Base-by-base conservation (phyloP, 73 alveolate genomes). In the Paramecium pentaurelia region DNA sequence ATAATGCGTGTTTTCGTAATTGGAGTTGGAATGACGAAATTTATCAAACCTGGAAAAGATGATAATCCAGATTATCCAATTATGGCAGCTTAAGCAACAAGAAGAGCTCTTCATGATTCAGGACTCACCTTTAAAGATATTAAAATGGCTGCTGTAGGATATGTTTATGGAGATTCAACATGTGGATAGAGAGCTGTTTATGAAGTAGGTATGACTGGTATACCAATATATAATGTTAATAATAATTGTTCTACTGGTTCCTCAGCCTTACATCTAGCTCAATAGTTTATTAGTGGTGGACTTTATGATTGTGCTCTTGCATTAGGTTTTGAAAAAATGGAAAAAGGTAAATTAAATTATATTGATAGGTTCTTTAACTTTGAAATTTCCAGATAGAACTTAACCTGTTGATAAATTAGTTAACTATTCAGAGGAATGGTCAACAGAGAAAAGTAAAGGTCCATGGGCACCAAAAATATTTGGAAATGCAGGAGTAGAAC, bases 11-110 rank as follows among this genome's bases (percentile, higher is more conserved):
- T 96, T 22, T 96, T 93, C 96, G 97, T 96, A 77, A 92, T 96
- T 40, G 98, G 99, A 36, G 97, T 96, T 71, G 99, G 99, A 11
- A 96, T 96, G 99, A 96, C 98, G 71, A 95, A 95, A 92, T 96
- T 96, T 96, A 73, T 86, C 75, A 95, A 93, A 87, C 98, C 99
- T 37, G 94, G 96, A 22, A 94, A 86, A 49, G 94, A 91, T 86
- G 95, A 92, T 34, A 73, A 87, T 71, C 93, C 95, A 32, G 99
- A 96, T 92, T 96, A 96, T 83, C 97, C 95, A 11, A 92, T 92
- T 10, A 93, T 96, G 27, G 97, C 98, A 36, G 94, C 93, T 37
- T 27, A 70, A 32, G 99, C 98, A 6, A 92, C 93, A 45, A 54
- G 54, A 42, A 95, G 97, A 92, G 98, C 99, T 14, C 92, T 95